A percentile compares a stretch with the other conserved stretches of the same genome.
These are phyloP conservation scores for Monascus ruber DNA, from an alignment of 2,329 filamentous ascomycete species.

Conservation along the genomic window DNA sequence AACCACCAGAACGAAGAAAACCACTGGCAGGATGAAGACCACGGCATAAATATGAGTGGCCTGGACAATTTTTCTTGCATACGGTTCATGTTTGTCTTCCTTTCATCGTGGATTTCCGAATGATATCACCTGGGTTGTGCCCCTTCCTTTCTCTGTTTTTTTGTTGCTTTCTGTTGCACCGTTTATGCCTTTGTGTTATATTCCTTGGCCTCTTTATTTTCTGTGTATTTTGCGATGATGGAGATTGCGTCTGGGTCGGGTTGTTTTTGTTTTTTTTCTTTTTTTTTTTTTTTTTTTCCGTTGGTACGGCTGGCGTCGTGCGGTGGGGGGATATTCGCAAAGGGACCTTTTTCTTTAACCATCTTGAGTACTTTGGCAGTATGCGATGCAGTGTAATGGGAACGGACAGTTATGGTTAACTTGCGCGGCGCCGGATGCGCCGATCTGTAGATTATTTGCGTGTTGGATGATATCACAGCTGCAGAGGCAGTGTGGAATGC, in stretches of 20 bases:
- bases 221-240: conserved; percentile 4
- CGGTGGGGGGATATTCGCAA: conserved; percentile 19
- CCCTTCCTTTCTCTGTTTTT: conserved; percentile 12
- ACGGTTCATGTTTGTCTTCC: conserved; percentile 6
- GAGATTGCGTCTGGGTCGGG: conserved; percentile 2
- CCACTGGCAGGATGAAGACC: conserved; percentile 29
- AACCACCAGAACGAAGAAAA: conserved; percentile 37
- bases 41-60: conserved; percentile 12
- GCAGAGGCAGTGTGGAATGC: too few species aligned
- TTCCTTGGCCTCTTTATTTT: conserved; percentile 11
- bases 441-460: conserved; percentile 1
- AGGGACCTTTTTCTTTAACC: conserved; percentile 17
- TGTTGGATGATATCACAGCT: not conserved
- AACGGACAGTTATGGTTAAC: conserved; percentile 6
- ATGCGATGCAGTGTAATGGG: conserved; percentile 10
- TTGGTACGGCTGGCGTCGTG: conserved; percentile 25
- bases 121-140: conserved; percentile 16
- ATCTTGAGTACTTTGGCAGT: conserved; percentile 6
- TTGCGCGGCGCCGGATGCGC: not conserved
- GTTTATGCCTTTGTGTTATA: conserved; percentile 9
- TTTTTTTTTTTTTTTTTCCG: conserved; percentile 13
- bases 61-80: conserved; percentile 7
- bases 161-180: conserved; percentile 19
- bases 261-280: conserved; percentile 7
- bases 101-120: conserved; percentile 4